Conservation (phyloP, 2,329 filamentous ascomycete species). For the Dothideomycetes sp. region DNA sequence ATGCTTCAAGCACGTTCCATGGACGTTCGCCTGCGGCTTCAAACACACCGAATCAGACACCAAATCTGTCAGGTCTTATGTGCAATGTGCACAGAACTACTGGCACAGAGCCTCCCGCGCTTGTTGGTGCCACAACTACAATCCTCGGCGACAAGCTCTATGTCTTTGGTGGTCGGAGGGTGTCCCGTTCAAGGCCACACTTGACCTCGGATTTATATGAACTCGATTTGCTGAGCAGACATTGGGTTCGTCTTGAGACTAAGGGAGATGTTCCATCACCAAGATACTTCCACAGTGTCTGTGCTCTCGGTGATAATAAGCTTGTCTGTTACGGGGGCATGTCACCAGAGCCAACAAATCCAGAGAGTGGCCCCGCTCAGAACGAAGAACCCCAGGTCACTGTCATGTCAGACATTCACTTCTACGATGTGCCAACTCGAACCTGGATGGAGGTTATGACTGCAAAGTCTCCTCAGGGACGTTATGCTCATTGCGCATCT, state of each 20-base stretch:
- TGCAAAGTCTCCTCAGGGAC: conserved; percentile 74
- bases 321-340: conserved; percentile 97
- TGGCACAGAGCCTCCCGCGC: conserved; percentile 76
- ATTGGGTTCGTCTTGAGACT: conserved; percentile 86
- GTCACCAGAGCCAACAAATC: conserved; percentile 52
- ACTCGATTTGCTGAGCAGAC: conserved; percentile 76
- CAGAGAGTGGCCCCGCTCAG: conserved; percentile 52
- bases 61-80: conserved; percentile 54
- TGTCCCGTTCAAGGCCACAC: conserved; percentile 74
- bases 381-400: conserved; percentile 43
- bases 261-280: conserved; percentile 79
- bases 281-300: conserved; percentile 95
- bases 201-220: conserved; percentile 89
- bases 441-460: conserved; percentile 71
- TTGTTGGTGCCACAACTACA: conserved; percentile 92
- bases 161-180: conserved; percentile 82
- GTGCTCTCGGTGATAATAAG: conserved; percentile 85
- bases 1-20: conserved; percentile 12
- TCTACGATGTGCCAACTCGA: conserved; percentile 75
- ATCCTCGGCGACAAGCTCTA: conserved; percentile 93
- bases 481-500: conserved; percentile 93
- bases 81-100: conserved; percentile 72
- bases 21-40: conserved; percentile 3
- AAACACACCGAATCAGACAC: conserved; percentile 24
- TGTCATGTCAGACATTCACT: conserved; percentile 96